A percentile compares a stretch with the other conserved stretches of the same genome.
Evolutionary conservation across 1,284 basidiomycete genomes (phyloP).

Genomic region (Gomphus sp.): DNA sequence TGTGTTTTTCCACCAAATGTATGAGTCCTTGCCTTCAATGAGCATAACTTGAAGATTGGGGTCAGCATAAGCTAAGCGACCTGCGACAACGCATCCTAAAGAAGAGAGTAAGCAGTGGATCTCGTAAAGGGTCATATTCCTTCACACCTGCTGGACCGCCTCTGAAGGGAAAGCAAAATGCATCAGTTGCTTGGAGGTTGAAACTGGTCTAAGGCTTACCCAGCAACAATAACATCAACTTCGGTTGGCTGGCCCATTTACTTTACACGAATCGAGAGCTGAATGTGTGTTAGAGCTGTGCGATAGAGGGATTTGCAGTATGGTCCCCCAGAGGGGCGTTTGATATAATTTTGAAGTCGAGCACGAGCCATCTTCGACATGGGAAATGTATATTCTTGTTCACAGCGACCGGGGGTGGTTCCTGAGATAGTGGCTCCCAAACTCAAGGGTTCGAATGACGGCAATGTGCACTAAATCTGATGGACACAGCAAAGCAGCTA

Average conservation of each 20-base stretch:
- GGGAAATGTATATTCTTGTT: not conserved
- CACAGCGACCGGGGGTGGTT: no score
- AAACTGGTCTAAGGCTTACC: conserved; percentile 21
- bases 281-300: not conserved
- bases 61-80: conserved; percentile 61
- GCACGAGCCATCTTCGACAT: not conserved
- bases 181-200: not conserved
- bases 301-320: not conserved
- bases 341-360: not conserved
- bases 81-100: conserved; percentile 53
- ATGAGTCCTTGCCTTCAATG: conserved; percentile 42
- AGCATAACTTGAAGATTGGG: conserved; percentile 67
- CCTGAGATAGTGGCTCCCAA: not conserved
- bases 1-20: not conserved
- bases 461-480: not conserved
- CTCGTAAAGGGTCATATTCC: not conserved
- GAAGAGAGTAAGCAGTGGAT: not conserved
- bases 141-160: conserved; percentile 44
- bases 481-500: not conserved
- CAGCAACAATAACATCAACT: conserved; percentile 62
- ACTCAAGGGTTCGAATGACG: not conserved
- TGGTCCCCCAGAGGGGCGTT: not conserved
- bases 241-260: conserved; percentile 51
- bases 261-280: no score
- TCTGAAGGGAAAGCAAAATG: conserved; percentile 21